Percentiles rank a stretch among this genome's conserved stretches.
These are phyloP conservation scores for Yamadazyma phyllophila DNA, from an alignment of 805 yeast genomes.

Conservation along the genomic window DNA sequence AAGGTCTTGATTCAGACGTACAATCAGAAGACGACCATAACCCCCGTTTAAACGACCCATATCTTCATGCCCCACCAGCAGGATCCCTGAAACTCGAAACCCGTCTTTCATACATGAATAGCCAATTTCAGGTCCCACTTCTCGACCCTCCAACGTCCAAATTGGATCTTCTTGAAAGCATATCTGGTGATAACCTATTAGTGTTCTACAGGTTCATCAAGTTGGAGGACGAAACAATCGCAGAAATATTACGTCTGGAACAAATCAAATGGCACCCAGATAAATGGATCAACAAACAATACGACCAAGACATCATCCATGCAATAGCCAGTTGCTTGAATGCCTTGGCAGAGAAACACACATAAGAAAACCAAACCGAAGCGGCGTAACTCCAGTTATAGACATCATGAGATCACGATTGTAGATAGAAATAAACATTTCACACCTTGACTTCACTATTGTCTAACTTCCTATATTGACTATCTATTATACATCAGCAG, in stretches of 20 bases:
- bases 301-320: slow-evolving; percentile 28
- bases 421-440: slow-evolving; percentile 3
- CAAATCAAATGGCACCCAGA: slow-evolving; percentile 74
- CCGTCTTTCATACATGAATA: slow-evolving; percentile 5
- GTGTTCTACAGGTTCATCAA: slow-evolving; percentile 27
- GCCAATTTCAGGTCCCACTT: slow-evolving; percentile 12
- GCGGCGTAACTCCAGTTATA: not conserved
- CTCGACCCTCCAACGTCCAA: slow-evolving; percentile 11
- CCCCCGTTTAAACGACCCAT: slow-evolving; percentile 15
- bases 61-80: slow-evolving; percentile 11
- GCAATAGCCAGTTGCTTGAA: slow-evolving; percentile 32
- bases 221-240: slow-evolving; percentile 14
- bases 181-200: slow-evolving; percentile 21
- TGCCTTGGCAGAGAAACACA: slow-evolving; percentile 19
- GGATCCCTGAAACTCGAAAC: not conserved
- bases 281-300: slow-evolving; percentile 38
- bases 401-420: slow-evolving; percentile 9
- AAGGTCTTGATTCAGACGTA: not conserved
- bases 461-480: not conserved
- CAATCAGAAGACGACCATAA: slow-evolving; percentile 4
- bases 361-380: slow-evolving; percentile 1
- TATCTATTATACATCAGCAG: slow-evolving; percentile 7
- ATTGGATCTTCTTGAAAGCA: slow-evolving; percentile 13
- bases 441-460: not conserved
- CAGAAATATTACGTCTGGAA: slow-evolving; percentile 41